A percentile compares a stretch with the other conserved stretches of the same genome.
Evolutionary conservation across 2,329 filamentous ascomycete species (phyloP).

Genomic region (Botrytis porri): DNA sequence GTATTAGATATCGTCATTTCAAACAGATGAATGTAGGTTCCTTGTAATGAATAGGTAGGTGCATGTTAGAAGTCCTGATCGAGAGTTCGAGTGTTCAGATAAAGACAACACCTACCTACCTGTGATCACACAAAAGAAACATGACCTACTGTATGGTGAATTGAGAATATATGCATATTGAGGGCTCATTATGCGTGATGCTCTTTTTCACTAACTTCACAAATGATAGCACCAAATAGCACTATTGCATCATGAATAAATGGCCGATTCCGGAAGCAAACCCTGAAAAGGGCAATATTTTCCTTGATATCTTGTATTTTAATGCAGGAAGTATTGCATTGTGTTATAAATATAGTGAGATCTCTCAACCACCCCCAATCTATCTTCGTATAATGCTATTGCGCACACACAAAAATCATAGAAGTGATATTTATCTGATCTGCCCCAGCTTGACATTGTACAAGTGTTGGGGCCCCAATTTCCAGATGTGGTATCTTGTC

Average conservation of each 20-base stretch:
- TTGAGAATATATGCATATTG: background rate
- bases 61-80: background rate
- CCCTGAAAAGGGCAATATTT: background rate
- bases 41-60: background rate
- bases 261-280: background rate
- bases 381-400: background rate
- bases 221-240: background rate
- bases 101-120: background rate
- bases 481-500: constrained; percentile 9
- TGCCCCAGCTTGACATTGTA: background rate
- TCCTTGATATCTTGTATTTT: background rate
- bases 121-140: background rate
- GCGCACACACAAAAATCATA: background rate
- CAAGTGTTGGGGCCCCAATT: background rate
- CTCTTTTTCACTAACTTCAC: background rate
- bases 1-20: background rate
- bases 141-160: background rate
- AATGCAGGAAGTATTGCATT: background rate
- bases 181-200: background rate
- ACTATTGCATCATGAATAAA: background rate
- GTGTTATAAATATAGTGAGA: background rate
- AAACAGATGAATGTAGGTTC: background rate
- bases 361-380: background rate
- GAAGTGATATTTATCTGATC: background rate
- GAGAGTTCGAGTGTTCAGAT: background rate